Evolutionary conservation across 1,284 basidiomycete genomes (phyloP), one percentile per base, ranked within the genome.

Genomic region (Cutaneotrichosporon sp.): DNA sequence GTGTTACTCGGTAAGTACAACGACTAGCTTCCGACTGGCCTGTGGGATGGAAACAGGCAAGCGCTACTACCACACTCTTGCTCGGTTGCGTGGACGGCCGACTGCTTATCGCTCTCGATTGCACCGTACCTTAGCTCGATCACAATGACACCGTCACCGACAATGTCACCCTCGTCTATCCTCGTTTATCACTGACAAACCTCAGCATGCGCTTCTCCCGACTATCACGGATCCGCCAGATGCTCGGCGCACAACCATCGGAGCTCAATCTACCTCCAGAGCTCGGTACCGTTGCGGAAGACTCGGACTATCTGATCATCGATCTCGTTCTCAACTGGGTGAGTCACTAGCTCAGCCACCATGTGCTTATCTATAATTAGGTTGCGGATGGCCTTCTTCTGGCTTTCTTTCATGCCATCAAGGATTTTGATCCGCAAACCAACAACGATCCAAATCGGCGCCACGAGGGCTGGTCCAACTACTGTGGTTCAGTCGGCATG

Each of bases 251-350:
- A 38, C 58, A 57, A 5, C 73, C 76, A 6, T 72, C 74, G 10
- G 69, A 71, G 17, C 62, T 71, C 33, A 65, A 68, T 4, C 56
- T 64, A 37, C 64, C 67, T 4, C 55, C 53, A 34, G 85, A 87
- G 53, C 83, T 81, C 2, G 81, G 84, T 54, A 83, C 84, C 67
- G 81, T 87, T 58, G 79, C 83, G 10, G 74, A 86, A 38, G 87
- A 94, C 76, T 78, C 79, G 38, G 79, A 90, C 67, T 97, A 90
- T 71, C 84, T 93, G 78, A 84, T 86, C 4, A 82, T 92, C 59
- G 90, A 97, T 74, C 82, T 98, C 62, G 90, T 94, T 62, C 86
- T 96, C 67, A 97, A 93, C 75, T 91, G 88, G 85, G 90, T 72
- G 53, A 62, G 69, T 61, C n/a, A 20, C 31, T 24, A 3, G 29